A percentile compares a stretch with the other conserved stretches of the same genome.
Conservation (phyloP, 305 asterid species). For the Fraxinus albicans region DNA sequence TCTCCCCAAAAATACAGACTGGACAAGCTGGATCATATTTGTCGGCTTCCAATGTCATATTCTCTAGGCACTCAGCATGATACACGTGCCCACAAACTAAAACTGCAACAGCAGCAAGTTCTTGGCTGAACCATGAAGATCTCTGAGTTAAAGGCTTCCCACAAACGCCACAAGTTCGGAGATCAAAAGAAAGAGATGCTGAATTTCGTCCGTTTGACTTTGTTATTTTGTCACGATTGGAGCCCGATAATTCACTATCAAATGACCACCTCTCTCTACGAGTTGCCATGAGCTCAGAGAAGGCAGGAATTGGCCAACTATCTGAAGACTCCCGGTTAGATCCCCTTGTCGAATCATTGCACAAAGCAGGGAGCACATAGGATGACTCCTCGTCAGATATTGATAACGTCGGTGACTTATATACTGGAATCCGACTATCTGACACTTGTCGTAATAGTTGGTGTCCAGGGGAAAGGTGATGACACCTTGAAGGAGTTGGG, state of each 20-base stretch:
- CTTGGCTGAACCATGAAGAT: slow-evolving; percentile 63
- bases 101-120: slow-evolving; percentile 30
- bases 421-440: background rate
- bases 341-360: background rate
- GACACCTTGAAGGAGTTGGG: background rate
- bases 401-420: background rate
- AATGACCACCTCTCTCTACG: slow-evolving; percentile 76
- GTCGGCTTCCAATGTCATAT: slow-evolving; percentile 69
- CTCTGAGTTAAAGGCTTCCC: slow-evolving; percentile 64
- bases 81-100: slow-evolving; percentile 73
- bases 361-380: background rate
- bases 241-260: slow-evolving; percentile 72
- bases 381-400: background rate
- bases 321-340: background rate
- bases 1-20: slow-evolving; percentile 82
- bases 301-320: background rate
- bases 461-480: background rate
- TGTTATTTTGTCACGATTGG: slow-evolving; percentile 52
- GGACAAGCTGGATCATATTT: slow-evolving; percentile 90
- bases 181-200: slow-evolving; percentile 48
- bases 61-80: slow-evolving; percentile 91
- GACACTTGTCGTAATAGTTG: background rate
- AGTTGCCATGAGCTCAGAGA: background rate
- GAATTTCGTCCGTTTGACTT: slow-evolving; percentile 55
- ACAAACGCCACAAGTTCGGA: slow-evolving; percentile 79